These are phyloP conservation scores for Zancudomyces culisetae DNA, from an alignment of 371 early-diverging fungal species.

Conservation along the genomic window DNA sequence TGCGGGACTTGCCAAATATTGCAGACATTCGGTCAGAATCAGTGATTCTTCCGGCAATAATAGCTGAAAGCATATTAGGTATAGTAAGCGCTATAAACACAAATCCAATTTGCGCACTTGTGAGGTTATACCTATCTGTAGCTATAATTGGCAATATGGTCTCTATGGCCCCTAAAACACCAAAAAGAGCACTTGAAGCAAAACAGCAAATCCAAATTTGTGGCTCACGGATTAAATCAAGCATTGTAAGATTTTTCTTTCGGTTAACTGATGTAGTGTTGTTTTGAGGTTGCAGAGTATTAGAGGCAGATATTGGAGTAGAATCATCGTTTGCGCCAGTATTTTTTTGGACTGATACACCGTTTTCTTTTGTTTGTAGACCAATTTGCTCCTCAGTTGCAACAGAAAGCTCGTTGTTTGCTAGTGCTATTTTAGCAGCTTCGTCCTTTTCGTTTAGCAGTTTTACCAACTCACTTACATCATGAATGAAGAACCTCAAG, in stretches of 20 bases:
- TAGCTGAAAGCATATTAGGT: slow-evolving; percentile 13
- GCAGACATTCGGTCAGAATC: slow-evolving; percentile 2
- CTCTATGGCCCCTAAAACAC: slow-evolving; percentile 16
- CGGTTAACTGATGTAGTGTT: too few species aligned
- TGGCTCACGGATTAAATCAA: slow-evolving; percentile 17
- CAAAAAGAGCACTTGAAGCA: slow-evolving; percentile 12
- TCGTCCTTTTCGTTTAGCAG: background rate
- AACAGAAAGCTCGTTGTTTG: background rate
- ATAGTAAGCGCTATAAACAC: slow-evolving; percentile 22
- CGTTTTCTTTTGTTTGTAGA: background rate
- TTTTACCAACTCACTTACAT: background rate
- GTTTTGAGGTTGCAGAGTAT: background rate
- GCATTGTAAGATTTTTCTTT: slow-evolving; percentile 8
- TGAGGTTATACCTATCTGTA: slow-evolving; percentile 8
- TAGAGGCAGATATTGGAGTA: too few species aligned
- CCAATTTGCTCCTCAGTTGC: background rate
- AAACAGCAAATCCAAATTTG: slow-evolving; percentile 20
- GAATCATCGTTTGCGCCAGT: background rate
- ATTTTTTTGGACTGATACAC: background rate
- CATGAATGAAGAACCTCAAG: background rate
- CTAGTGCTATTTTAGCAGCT: background rate
- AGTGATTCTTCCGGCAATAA: background rate
- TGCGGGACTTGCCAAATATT: slow-evolving; percentile 12
- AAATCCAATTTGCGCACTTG: slow-evolving; percentile 12
- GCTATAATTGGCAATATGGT: slow-evolving; percentile 18